Evolutionary conservation across 2,329 filamentous ascomycete species (phyloP).

Genomic region (Cadophora malorum): DNA sequence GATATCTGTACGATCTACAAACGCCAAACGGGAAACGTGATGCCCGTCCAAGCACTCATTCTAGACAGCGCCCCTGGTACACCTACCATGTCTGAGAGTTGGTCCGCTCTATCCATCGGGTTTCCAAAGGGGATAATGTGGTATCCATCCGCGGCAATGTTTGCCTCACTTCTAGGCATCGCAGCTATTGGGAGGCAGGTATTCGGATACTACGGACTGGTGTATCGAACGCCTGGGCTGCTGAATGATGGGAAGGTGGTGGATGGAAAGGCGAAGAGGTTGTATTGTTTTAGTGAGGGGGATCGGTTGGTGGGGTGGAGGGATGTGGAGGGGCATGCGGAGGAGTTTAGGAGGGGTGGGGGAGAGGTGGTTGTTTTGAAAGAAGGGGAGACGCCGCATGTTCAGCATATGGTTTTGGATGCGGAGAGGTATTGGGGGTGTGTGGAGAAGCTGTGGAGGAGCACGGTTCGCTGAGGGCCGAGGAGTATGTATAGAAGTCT

Average conservation of each 20-base stretch:
- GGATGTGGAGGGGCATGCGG: conserved; percentile 34
- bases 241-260: conserved; percentile 31
- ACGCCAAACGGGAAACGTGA: conserved; percentile 5
- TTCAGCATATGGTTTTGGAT: conserved; percentile 34
- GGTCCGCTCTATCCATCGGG: conserved; percentile 22
- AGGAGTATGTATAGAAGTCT: neutral
- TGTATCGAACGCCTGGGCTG: conserved; percentile 13
- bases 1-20: conserved; percentile 29
- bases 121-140: conserved; percentile 21
- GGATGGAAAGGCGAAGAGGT: conserved; percentile 31
- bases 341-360: conserved; percentile 26
- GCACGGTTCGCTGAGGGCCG: neutral
- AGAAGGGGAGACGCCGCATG: conserved; percentile 30
- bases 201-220: conserved; percentile 18
- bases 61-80: conserved; percentile 33
- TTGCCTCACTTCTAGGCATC: conserved; percentile 11
- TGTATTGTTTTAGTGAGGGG: conserved; percentile 36
- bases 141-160: conserved; percentile 20
- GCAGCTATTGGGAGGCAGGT: neutral
- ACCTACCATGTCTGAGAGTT: conserved; percentile 14
- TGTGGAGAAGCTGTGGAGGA: conserved; percentile 29
- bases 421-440: conserved; percentile 33
- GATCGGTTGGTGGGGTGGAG: conserved; percentile 31
- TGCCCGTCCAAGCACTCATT: conserved; percentile 25
- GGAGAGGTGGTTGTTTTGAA: conserved; percentile 25